Evolutionary conservation across 129 eudicot species (phyloP).

Genomic region (Artemisia tridentata): DNA sequence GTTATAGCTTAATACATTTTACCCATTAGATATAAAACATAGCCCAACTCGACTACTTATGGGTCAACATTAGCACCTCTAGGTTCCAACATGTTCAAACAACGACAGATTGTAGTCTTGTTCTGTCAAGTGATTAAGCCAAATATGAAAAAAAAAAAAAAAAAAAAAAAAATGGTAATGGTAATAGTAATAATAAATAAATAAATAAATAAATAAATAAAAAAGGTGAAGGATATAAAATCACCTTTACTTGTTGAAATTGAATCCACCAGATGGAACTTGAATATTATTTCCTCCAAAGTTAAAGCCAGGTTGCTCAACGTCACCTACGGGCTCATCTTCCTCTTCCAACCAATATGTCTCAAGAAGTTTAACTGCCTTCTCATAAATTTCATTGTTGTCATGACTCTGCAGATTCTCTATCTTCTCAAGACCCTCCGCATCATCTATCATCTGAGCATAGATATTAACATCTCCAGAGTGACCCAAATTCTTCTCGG

Average conservation of each 20-base stretch:
- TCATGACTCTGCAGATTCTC: constrained; percentile 73
- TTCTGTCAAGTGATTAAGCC: not conserved
- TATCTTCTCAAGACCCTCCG: constrained; percentile 69
- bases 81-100: not conserved
- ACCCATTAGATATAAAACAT: not conserved
- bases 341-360: constrained; percentile 76
- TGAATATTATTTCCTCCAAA: constrained; percentile 14
- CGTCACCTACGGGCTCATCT: constrained; percentile 38
- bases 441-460: constrained; percentile 67
- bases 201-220: too few relatives aligned
- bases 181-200: too few relatives aligned
- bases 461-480: constrained; percentile 51
- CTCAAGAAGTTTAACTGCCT: constrained; percentile 71
- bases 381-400: constrained; percentile 73
- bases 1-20: too few relatives aligned
- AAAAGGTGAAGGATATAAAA: not conserved
- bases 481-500: constrained; percentile 53
- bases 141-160: not conserved
- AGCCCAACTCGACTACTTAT: not conserved
- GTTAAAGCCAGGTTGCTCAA: constrained; percentile 1
- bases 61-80: not conserved
- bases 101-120: not conserved
- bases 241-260: constrained; percentile 14
- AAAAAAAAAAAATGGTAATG: too few relatives aligned
- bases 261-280: constrained; percentile 18